phyloP scores from a whole-genome alignment of 768 basidiomycete species.

The Suillus paluster region DNA sequence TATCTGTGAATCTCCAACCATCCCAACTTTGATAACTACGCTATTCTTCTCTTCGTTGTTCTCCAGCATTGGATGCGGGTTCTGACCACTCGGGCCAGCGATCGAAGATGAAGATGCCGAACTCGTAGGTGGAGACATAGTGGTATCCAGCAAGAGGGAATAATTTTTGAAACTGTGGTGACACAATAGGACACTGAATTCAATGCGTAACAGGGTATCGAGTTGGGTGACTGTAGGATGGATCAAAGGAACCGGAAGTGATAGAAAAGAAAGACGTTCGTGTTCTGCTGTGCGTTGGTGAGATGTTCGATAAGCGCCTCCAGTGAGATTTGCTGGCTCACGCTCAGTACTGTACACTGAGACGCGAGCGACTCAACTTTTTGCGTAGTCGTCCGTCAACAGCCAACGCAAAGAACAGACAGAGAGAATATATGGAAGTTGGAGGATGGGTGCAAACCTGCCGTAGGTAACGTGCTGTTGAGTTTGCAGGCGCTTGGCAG shows the following conservation, averaged over 20 bases:
- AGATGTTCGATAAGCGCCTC: conserved; percentile 39
- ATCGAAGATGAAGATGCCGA: conserved; percentile 47
- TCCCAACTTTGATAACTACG: conserved; percentile 97
- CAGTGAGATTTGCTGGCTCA: conserved; percentile 36
- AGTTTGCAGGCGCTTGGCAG: conserved; percentile 35
- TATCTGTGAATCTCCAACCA: conserved; percentile 99
- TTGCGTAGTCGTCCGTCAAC: conserved; percentile 39
- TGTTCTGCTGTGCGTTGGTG: conserved; percentile 36
- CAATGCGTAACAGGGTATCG: conserved; percentile 28
- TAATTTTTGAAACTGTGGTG: conserved; percentile 5
- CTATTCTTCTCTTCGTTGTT: conserved; percentile 82
- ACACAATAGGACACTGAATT: background rate
- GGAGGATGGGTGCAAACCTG: conserved; percentile 17
- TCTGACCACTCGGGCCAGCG: conserved; percentile 58
- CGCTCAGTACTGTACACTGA: conserved; percentile 33
- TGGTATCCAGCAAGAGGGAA: conserved; percentile 16
- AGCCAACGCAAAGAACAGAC: conserved; percentile 37
- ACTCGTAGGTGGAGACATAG: conserved; percentile 56
- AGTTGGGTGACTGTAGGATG: conserved; percentile 26
- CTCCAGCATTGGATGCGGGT: conserved; percentile 51
- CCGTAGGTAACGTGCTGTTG: conserved; percentile 18
- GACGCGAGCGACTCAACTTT: conserved; percentile 32
- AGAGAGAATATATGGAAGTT: conserved; percentile 15
- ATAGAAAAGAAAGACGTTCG: conserved; percentile 44
- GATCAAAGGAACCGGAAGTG: conserved; percentile 34